A percentile compares a stretch with the other conserved stretches of the same genome.
These are phyloP conservation scores for Monilinia vaccinii-corymbosi DNA, from an alignment of 2,329 filamentous ascomycete species.

Conservation along the genomic window DNA sequence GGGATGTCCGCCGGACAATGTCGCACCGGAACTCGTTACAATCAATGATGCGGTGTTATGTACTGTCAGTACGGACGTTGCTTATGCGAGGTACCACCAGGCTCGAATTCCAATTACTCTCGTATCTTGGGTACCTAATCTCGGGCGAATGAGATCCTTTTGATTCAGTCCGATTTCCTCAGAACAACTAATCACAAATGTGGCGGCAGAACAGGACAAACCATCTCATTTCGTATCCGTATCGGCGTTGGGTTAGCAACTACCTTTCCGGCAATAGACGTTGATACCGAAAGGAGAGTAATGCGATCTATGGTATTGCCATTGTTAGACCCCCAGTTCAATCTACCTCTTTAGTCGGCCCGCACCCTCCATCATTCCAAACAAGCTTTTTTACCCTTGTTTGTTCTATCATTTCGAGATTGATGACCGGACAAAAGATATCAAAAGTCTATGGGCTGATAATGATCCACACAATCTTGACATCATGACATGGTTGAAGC, in stretches of 20 bases:
- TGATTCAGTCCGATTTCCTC: slow-evolving; percentile 2
- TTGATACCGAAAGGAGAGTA: slow-evolving; percentile 4
- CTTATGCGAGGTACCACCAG: slow-evolving; percentile 6
- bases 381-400: slow-evolving; percentile 9
- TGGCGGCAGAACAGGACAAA: neutral
- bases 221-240: slow-evolving; percentile 10
- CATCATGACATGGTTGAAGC: slow-evolving; percentile 7
- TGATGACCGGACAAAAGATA: slow-evolving; percentile 11
- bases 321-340: neutral
- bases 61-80: slow-evolving; percentile 11
- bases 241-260: neutral
- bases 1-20: slow-evolving; percentile 13
- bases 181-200: neutral
- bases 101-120: slow-evolving; percentile 1
- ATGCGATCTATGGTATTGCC: slow-evolving; percentile 2
- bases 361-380: slow-evolving; percentile 4
- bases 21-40: slow-evolving; percentile 10
- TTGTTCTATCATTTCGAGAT: slow-evolving; percentile 3
- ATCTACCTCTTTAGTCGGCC: slow-evolving; percentile 1
- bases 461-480: slow-evolving; percentile 3
- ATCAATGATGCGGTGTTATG: slow-evolving; percentile 6
- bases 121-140: slow-evolving; percentile 11
- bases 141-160: slow-evolving; percentile 8
- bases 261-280: neutral
- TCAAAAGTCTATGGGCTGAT: slow-evolving; percentile 7